Conservation (phyloP, 2,329 filamentous ascomycete species). For the Cladophialophora immunda region DNA sequence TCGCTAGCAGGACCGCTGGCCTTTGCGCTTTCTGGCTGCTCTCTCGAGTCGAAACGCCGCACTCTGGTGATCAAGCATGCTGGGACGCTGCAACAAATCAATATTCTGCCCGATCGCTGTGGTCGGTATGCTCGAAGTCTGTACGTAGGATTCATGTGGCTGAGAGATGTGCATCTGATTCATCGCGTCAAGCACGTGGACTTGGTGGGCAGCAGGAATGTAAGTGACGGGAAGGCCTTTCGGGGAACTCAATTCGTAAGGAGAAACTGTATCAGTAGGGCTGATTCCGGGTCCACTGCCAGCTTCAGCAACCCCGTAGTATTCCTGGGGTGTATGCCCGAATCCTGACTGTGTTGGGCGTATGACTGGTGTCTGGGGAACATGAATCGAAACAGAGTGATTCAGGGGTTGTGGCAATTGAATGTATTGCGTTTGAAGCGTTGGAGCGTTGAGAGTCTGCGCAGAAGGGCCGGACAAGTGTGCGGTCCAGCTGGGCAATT, state of each 20-base stretch:
- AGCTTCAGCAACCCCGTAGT: background rate
- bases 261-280: constrained; percentile 26
- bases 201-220: background rate
- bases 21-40: constrained; percentile 4
- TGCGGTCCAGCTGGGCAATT: background rate
- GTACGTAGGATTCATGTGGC: background rate
- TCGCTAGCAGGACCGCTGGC: background rate
- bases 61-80: constrained; percentile 10
- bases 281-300: constrained; percentile 6
- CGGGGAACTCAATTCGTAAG: constrained; percentile 18
- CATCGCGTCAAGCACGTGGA: constrained; percentile 1
- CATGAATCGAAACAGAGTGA: background rate
- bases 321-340: background rate
- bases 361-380: constrained; percentile 22
- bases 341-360: constrained; percentile 14
- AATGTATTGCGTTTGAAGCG: background rate
- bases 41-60: constrained; percentile 8
- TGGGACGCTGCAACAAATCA: background rate
- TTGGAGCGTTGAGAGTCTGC: background rate
- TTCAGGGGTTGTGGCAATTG: background rate
- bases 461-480: background rate
- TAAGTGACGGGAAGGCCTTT: background rate
- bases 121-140: background rate
- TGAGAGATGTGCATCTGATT: constrained; percentile 7
- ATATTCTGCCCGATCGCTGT: background rate